Base-by-base conservation (phyloP, 495 filamentous ascomycete species). In the Collariella sp. region DNA sequence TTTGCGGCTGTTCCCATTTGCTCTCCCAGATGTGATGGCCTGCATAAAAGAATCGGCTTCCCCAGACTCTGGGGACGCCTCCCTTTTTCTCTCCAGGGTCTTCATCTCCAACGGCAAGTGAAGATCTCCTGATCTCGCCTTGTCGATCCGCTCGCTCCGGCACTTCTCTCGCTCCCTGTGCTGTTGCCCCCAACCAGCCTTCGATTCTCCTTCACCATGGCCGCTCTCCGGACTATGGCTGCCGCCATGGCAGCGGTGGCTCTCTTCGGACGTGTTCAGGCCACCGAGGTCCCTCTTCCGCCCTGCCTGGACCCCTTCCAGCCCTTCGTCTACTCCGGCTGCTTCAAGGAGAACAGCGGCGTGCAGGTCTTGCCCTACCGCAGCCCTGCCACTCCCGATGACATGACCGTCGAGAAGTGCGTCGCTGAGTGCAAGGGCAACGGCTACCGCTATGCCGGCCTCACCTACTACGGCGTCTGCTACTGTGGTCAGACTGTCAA, bases 361-460 rank as follows among this genome's bases (percentile, higher is more conserved):
- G 55, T 56, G 10, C 62, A 69, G 11, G 56, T 74, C 33, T 69
- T 81, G 9, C 64, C 59, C 46, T 76, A 72, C 57, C 67, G 68
- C 41, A 68, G 70, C 52, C 55, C 48, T 1, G 29, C 10, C 61
- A 69, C 18, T 48, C 66, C 51, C 59, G 56, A 72, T 41, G 69
- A 71, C 54, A 77, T 76, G 69, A 79, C 77, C 0, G 66, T 78
- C 23, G 76, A 81, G 66, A 65, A 52, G 19, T 79, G 78, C 55
- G 69, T 71, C 38, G 68, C 76, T 46, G 70, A 71, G 48, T 81
- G 78, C 69, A 81, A 80, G 64, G 77, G 72, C 52, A 79, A 79
- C 61, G 67, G 69, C 52, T 80, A 75, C 52, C 67, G 77, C 16
- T 78, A 79, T 46, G 78, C 78, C 43, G 78, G 78, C 43, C 61